These are phyloP conservation scores for Chaetomiaceae sp. DNA, from an alignment of 2,329 filamentous ascomycete species.

Conservation along the genomic window DNA sequence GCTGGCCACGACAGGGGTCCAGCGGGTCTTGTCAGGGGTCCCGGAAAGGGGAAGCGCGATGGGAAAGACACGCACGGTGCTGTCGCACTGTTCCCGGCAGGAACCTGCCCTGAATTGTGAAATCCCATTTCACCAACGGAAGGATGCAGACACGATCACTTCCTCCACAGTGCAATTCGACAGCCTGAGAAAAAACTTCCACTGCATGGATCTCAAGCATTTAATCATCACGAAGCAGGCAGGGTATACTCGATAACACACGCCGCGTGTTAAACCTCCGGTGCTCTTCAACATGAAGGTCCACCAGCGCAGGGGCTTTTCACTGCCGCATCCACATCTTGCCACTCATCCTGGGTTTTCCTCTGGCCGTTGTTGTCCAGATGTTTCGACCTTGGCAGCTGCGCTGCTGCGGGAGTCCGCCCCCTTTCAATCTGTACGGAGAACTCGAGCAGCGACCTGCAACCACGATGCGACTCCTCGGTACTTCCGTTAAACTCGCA, in stretches of 20 bases:
- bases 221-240: no score
- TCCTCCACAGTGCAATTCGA: constrained; percentile 1
- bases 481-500: constrained; percentile 10
- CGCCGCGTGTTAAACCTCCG: no score
- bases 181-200: no score
- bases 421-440: no score
- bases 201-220: no score
- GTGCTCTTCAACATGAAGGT: no score
- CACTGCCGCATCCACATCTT: not conserved
- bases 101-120: no score
- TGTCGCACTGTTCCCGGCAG: not conserved
- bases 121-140: no score
- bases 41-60: constrained; percentile 17
- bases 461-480: constrained; percentile 6
- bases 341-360: constrained; percentile 1
- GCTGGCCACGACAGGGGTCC: constrained; percentile 18
- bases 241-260: no score
- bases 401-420: no score
- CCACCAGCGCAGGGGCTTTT: not conserved
- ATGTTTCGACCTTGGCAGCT: constrained; percentile 19
- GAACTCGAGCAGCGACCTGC: no score
- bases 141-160: no score
- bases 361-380: not conserved
- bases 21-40: constrained; percentile 21
- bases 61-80: not conserved